A percentile compares a stretch with the other conserved stretches of the same genome.
Evolutionary conservation across 768 basidiomycete genomes (phyloP).

Genomic region (Lactifluus rugatus): DNA sequence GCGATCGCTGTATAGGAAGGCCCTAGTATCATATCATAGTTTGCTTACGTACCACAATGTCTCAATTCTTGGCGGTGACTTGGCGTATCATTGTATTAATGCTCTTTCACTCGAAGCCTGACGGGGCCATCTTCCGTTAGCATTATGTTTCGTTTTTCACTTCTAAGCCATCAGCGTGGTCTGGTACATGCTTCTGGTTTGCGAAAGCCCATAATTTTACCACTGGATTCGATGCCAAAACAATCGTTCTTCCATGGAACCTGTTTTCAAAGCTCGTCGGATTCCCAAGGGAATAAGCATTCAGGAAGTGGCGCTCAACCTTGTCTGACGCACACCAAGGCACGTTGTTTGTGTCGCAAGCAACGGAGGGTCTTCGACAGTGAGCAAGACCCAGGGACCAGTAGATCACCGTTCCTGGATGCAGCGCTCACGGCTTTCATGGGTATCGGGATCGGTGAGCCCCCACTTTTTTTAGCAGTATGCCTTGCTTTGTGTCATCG

Average conservation of each 20-base stretch:
- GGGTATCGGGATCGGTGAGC: conserved; percentile 22
- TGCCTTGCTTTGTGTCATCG: background rate
- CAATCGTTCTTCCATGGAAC: background rate
- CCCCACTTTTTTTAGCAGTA: background rate
- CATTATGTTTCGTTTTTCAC: background rate
- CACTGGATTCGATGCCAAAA: background rate
- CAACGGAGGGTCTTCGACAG: background rate
- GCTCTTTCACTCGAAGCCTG: background rate
- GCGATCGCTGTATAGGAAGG: no score
- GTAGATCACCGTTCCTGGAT: conserved; percentile 16
- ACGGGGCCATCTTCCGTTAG: background rate
- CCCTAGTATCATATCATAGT: no score
- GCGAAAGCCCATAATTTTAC: background rate
- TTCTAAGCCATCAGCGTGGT: background rate
- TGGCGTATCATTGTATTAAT: no score
- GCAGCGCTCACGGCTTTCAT: conserved; percentile 15
- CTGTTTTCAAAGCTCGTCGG: background rate
- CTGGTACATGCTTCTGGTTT: background rate
- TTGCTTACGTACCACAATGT: background rate
- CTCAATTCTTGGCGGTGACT: no score
- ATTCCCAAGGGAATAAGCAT: background rate
- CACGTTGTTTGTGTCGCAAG: background rate
- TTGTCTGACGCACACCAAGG: background rate
- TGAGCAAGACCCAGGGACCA: background rate
- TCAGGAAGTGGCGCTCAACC: background rate